A percentile compares a stretch with the other conserved stretches of the same genome.
Conservation (phyloP, 805 yeast species). For the Priceomyces melissophilus region DNA sequence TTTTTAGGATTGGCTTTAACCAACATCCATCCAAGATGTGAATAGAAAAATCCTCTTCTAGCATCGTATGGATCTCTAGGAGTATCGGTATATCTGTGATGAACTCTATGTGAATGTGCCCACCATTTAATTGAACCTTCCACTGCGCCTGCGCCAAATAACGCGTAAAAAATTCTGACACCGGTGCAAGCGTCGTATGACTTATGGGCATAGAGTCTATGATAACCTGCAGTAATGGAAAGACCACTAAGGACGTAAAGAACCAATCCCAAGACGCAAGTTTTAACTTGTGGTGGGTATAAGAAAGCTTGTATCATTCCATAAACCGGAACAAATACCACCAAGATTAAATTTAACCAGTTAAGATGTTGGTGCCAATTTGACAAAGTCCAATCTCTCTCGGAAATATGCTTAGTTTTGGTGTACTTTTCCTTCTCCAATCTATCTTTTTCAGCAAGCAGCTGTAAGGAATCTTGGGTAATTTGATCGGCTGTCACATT, state of each 20-base stretch:
- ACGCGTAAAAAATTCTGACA: constrained; percentile 60
- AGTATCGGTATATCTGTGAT: constrained; percentile 84
- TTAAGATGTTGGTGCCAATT: constrained; percentile 77
- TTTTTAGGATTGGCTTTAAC: constrained; percentile 75
- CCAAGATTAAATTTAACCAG: constrained; percentile 72
- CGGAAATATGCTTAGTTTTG: constrained; percentile 58
- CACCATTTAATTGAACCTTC: constrained; percentile 90
- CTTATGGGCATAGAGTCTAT: constrained; percentile 75
- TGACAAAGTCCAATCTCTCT: constrained; percentile 68
- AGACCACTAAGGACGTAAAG: constrained; percentile 62
- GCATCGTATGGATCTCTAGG: constrained; percentile 84
- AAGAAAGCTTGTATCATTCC: constrained; percentile 48
- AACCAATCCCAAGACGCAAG: constrained; percentile 51
- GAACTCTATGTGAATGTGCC: constrained; percentile 82
- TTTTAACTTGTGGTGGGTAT: constrained; percentile 49
- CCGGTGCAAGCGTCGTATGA: constrained; percentile 63
- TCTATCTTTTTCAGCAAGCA: constrained; percentile 35
- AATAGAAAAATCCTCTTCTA: constrained; percentile 76
- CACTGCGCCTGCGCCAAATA: constrained; percentile 79
- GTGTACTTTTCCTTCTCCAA: constrained; percentile 38
- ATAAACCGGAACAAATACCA: constrained; percentile 53
- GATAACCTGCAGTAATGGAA: constrained; percentile 84
- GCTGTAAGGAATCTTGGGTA: constrained; percentile 49
- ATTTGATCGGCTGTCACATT: constrained; percentile 63
- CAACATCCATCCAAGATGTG: constrained; percentile 87